phyloP scores from a whole-genome alignment of 1,139 yeast genomes.

The Sugiyamaella novakii region DNA sequence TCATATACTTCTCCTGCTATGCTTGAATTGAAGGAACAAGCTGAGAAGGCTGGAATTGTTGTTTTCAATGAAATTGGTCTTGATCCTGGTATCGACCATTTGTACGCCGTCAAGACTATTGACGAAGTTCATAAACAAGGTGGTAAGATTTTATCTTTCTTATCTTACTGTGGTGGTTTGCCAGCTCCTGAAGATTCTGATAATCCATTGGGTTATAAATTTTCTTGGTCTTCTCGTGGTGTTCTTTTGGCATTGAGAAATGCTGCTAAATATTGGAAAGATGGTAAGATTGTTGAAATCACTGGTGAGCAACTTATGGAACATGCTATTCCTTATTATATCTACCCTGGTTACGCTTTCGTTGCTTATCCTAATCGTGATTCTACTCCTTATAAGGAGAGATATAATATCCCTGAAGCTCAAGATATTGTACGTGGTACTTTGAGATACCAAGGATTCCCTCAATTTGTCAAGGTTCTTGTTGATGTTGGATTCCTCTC shows the following conservation, averaged over 20 bases:
- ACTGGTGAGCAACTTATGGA: slow-evolving; percentile 92
- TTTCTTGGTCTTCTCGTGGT: slow-evolving; percentile 99
- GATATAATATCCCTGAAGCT: slow-evolving; percentile 95
- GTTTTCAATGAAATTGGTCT: slow-evolving; percentile 59
- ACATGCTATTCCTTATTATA: slow-evolving; percentile 90
- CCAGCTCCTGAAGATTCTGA: slow-evolving; percentile 98
- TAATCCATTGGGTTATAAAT: slow-evolving; percentile 97
- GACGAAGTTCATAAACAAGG: slow-evolving; percentile 91
- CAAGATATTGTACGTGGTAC: slow-evolving; percentile 97
- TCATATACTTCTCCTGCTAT: slow-evolving; percentile 94
- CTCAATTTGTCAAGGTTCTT: slow-evolving; percentile 91
- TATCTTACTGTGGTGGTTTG: slow-evolving; percentile 97
- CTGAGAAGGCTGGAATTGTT: slow-evolving; percentile 51
- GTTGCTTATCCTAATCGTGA: slow-evolving; percentile 98
- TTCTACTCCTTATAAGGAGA: slow-evolving; percentile 89
- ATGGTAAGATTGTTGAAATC: slow-evolving; percentile 79
- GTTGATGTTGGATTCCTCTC: slow-evolving; percentile 92
- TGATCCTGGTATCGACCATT: slow-evolving; percentile 98
- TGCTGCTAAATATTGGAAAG: slow-evolving; percentile 84
- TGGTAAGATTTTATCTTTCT: slow-evolving; percentile 91
- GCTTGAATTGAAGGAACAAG: slow-evolving; percentile 46
- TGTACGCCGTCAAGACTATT: slow-evolving; percentile 96
- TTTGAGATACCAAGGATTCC: slow-evolving; percentile 97
- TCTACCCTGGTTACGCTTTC: slow-evolving; percentile 93
- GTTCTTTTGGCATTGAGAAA: slow-evolving; percentile 93